These are phyloP conservation scores for Neopestalotiopsis sp. DNA, from an alignment of 2,329 filamentous ascomycete species.

Conservation along the genomic window DNA sequence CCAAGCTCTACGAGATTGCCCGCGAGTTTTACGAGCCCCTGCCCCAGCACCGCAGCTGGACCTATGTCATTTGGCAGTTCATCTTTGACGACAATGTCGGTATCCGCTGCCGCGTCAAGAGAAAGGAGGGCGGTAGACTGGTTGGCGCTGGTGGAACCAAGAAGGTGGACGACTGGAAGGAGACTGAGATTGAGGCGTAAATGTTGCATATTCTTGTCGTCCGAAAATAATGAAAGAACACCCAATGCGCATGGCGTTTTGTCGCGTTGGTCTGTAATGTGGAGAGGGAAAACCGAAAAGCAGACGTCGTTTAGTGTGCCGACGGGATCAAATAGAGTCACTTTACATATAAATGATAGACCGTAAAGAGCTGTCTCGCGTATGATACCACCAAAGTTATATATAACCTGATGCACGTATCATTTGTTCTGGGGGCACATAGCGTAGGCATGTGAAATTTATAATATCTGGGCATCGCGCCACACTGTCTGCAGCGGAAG, in stretches of 20 bases:
- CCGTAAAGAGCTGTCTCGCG: neutral
- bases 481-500: too few species aligned
- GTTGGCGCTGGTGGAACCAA: slow-evolving; percentile 57
- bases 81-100: slow-evolving; percentile 89
- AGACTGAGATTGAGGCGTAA: slow-evolving; percentile 72
- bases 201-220: neutral
- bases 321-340: neutral
- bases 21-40: slow-evolving; percentile 90
- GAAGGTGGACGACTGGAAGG: slow-evolving; percentile 63
- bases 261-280: neutral
- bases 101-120: slow-evolving; percentile 90
- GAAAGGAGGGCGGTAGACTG: slow-evolving; percentile 74
- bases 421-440: too few species aligned
- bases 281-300: neutral
- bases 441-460: too few species aligned
- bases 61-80: slow-evolving; percentile 93
- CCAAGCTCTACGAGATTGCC: slow-evolving; percentile 77
- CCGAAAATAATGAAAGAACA: too few species aligned
- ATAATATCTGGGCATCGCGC: too few species aligned
- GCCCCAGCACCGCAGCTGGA: slow-evolving; percentile 89
- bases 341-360: slow-evolving; percentile 9
- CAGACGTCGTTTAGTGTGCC: neutral
- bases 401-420: neutral
- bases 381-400: neutral
- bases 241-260: neutral